Conservation (phyloP, 352 stramenopile genomes). For the Peronosclerospora sorghi region DNA sequence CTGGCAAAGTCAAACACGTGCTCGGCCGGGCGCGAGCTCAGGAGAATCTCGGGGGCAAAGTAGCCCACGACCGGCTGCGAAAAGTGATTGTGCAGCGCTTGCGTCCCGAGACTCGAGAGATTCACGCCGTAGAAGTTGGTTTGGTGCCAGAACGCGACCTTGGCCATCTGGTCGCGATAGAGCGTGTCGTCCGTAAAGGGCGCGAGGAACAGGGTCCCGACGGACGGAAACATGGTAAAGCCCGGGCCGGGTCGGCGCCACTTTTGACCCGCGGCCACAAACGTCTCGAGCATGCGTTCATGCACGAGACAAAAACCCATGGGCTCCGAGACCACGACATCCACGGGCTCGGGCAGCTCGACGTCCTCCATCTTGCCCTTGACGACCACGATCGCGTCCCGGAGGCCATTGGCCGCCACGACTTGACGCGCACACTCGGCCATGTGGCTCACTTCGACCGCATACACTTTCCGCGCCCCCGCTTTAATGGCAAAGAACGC, state of each 20-base stretch:
- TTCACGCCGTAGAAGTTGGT: constrained; percentile 96
- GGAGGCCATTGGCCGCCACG: constrained; percentile 90
- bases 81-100: constrained; percentile 96
- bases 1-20: constrained; percentile 83
- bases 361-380: constrained; percentile 96
- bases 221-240: constrained; percentile 95
- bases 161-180: constrained; percentile 87
- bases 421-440: constrained; percentile 92
- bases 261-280: constrained; percentile 90
- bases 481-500: constrained; percentile 97
- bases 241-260: constrained; percentile 79
- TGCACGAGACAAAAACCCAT: constrained; percentile 99
- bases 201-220: constrained; percentile 94
- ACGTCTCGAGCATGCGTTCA: constrained; percentile 98
- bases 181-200: constrained; percentile 93
- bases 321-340: constrained; percentile 98
- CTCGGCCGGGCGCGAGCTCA: constrained; percentile 39
- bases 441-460: constrained; percentile 97
- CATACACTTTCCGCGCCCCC: constrained; percentile 91
- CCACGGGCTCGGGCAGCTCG: constrained; percentile 91
- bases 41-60: constrained; percentile 71
- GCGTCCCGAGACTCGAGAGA: constrained; percentile 86
- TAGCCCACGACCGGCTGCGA: constrained; percentile 92
- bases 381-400: constrained; percentile 95
- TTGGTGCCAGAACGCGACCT: constrained; percentile 92